These are phyloP conservation scores for Talaromyces sp. DNA, from an alignment of 2,329 filamentous ascomycete species.

Conservation along the genomic window DNA sequence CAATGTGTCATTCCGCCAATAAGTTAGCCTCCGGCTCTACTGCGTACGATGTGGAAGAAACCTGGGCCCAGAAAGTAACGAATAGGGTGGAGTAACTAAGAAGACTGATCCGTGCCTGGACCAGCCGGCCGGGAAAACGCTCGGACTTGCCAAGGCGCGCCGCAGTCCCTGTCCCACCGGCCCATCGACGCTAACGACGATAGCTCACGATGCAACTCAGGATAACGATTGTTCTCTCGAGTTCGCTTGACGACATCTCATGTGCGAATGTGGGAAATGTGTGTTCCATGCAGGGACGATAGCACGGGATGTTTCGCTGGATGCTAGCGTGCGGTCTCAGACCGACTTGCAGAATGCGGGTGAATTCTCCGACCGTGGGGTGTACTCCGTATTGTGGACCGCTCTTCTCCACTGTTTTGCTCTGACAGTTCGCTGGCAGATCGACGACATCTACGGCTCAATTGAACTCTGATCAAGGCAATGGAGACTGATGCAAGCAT, in stretches of 20 bases:
- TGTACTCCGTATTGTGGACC: no score
- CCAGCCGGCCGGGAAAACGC: neutral
- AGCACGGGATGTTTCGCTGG: neutral
- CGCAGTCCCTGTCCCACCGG: neutral
- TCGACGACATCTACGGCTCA: neutral
- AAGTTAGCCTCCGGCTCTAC: neutral
- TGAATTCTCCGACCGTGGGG: neutral
- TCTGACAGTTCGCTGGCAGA: neutral
- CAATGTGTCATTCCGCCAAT: no score
- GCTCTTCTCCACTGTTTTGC: neutral
- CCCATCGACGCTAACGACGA: neutral
- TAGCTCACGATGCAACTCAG: neutral
- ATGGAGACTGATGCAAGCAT: neutral
- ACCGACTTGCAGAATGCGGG: neutral
- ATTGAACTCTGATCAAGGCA: neutral
- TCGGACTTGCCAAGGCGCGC: slow-evolving; percentile 4
- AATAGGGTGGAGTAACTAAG: neutral
- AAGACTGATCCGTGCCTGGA: neutral
- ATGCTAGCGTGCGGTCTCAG: neutral
- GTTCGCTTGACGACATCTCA: neutral
- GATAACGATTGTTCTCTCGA: neutral
- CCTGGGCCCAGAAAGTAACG: no score
- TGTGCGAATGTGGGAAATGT: neutral
- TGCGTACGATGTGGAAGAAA: no score
- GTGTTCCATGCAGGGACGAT: neutral